Conservation (phyloP, 768 basidiomycete genomes). For the Scleroderma bovista region DNA sequence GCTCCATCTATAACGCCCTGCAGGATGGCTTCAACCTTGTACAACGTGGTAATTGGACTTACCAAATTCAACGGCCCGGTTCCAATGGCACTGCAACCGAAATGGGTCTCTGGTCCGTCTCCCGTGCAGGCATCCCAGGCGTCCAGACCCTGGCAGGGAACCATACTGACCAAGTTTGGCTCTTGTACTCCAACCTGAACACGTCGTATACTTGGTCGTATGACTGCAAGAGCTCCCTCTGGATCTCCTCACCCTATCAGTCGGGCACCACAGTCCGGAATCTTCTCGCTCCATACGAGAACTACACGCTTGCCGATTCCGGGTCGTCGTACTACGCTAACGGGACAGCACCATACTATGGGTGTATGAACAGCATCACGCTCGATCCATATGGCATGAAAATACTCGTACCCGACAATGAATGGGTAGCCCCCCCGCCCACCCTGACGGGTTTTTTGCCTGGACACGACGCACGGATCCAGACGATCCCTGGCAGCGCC, state of each 20-base stretch:
- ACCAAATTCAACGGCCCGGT: slow-evolving; percentile 71
- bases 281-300: slow-evolving; percentile 79
- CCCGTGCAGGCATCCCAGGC: slow-evolving; percentile 53
- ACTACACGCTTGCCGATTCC: slow-evolving; percentile 64
- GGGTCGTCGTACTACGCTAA: slow-evolving; percentile 56
- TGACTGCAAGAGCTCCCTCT: slow-evolving; percentile 50
- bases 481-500: slow-evolving; percentile 32
- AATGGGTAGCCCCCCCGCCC: slow-evolving; percentile 71
- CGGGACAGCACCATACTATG: slow-evolving; percentile 56
- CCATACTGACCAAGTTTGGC: slow-evolving; percentile 68
- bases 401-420: slow-evolving; percentile 58
- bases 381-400: slow-evolving; percentile 80
- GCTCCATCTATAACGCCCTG: slow-evolving; percentile 61
- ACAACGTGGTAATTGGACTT: slow-evolving; percentile 82
- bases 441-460: slow-evolving; percentile 75
- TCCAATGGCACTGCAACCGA: slow-evolving; percentile 79
- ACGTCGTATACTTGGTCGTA: slow-evolving; percentile 55
- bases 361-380: slow-evolving; percentile 63
- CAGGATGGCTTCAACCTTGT: slow-evolving; percentile 88
- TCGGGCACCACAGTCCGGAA: slow-evolving; percentile 63
- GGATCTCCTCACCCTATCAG: slow-evolving; percentile 79
- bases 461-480: slow-evolving; percentile 79
- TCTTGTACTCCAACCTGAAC: slow-evolving; percentile 87
- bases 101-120: slow-evolving; percentile 83
- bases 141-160: slow-evolving; percentile 61